Base-by-base conservation (phyloP, 2,329 filamentous ascomycete species). In the Colletotrichum chlorophyti region DNA sequence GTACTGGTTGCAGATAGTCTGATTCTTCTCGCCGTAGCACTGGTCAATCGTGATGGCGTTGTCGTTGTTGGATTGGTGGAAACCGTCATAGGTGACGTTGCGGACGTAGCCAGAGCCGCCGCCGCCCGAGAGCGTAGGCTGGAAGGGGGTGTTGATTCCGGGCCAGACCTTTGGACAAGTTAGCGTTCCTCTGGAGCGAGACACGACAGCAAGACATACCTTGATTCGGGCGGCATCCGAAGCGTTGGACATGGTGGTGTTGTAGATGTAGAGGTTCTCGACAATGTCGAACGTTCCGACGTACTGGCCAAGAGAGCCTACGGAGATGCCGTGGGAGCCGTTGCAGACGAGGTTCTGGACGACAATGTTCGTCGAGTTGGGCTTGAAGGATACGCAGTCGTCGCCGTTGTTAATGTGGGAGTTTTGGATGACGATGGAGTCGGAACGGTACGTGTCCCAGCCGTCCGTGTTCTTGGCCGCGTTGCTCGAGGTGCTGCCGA, bases 301-400 rank as follows among this genome's bases (percentile, higher is more conserved):
- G 66, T 91, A 91, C 70, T 91, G 88, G 19, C 88, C 88, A 0
- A 91, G 75, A 0, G 85, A 89, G 7, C 89, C 89, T n/a, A 91
- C 86, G 9, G 83, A 87, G 63, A 91, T 90, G 34, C 89, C 89
- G 66, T 91, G 88, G 3, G 85, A 89, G 29, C 87, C 87, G 65
- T 87, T 88, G 72, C 88, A 91, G 58, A 77, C 73, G 4, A 91
- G 73, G 61, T 87, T 86, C 68, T 91, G 87, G 5, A 91, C 82
- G 4, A 91, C 70, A 7, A 91, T 83, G 62, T 89, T 81, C 38
- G 86, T 90, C 65, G 82, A 86, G 69, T 91, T 91, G 15, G 88
- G 88, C 72, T 91, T 91, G 79, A 91, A 91, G 1, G 86, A 87
- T 11, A 91, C 85, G 60, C 89, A 91, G 68, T 91, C 83, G 67